A percentile compares a stretch with the other conserved stretches of the same genome.
Conservation (phyloP, 257 asterid species). For the Ajuga chamaepitys region DNA sequence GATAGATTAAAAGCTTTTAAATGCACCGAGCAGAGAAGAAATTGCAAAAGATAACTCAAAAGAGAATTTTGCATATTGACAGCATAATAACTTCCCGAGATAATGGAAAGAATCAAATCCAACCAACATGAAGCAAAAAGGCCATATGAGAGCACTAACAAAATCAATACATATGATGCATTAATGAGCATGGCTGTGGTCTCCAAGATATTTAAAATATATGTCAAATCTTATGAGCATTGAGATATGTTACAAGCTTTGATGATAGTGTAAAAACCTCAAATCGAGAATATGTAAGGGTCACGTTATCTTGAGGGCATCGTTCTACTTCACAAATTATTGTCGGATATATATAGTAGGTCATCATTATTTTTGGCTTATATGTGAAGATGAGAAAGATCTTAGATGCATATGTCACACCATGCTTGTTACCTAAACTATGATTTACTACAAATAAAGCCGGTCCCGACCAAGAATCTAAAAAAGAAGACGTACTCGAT, state of each 20-base stretch:
- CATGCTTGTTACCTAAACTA: background rate
- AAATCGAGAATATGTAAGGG: conserved; percentile 51
- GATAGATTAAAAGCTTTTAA: background rate
- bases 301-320: conserved; percentile 48
- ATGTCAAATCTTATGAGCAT: no score
- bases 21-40: background rate
- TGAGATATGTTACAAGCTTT: no score
- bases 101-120: background rate
- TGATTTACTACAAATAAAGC: background rate
- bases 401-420: no score
- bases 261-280: conserved; percentile 69
- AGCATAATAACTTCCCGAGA: background rate
- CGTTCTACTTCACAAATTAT: conserved; percentile 28
- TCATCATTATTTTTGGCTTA: conserved; percentile 4
- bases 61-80: background rate
- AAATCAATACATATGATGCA: no score
- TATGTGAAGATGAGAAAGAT: background rate
- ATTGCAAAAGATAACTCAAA: background rate
- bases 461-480: background rate
- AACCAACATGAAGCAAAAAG: background rate
- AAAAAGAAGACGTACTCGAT: background rate
- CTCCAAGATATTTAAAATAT: no score
- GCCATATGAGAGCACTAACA: no score
- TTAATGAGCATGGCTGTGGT: no score
- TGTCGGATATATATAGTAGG: conserved; percentile 10